phyloP scores from a whole-genome alignment of 2,329 filamentous ascomycete species.

The Fusarium duplospermum region DNA sequence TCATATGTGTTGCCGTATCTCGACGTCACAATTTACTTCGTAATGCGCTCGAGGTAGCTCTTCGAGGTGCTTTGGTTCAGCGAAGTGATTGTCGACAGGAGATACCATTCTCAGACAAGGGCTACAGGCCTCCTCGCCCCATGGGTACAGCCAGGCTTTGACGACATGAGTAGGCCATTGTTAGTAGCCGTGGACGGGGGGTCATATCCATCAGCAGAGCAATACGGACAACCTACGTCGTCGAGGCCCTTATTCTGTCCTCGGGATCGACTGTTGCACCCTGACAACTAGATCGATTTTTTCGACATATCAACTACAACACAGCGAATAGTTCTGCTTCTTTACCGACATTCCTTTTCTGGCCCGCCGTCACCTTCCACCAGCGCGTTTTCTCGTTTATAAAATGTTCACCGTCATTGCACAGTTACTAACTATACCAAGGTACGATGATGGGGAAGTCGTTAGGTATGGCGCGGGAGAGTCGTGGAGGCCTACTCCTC shows the following conservation, averaged over 20 bases:
- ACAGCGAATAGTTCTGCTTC: not conserved
- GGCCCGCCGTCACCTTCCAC: not conserved
- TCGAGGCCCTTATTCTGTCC: not conserved
- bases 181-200: not conserved
- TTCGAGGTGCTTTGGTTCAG: not conserved
- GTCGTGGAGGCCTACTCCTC: constrained; percentile 69
- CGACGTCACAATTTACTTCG: not conserved
- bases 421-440: constrained; percentile 43
- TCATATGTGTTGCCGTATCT: not conserved
- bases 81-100: not conserved
- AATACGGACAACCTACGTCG: not conserved
- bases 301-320: not conserved
- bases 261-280: not conserved
- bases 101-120: not conserved
- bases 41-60: not conserved
- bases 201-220: not conserved
- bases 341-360: not conserved
- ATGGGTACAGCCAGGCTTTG: not conserved
- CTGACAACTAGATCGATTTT: not conserved
- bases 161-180: not conserved
- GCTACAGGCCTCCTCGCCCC: not conserved
- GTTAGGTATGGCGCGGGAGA: constrained; percentile 71
- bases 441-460: constrained; percentile 72
- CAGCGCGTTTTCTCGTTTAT: constrained; percentile 6
- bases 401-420: not conserved